Evolutionary conservation across 1,139 yeast genomes (phyloP), one percentile per base, ranked within the genome.

Genomic region (Pichia sp.): DNA sequence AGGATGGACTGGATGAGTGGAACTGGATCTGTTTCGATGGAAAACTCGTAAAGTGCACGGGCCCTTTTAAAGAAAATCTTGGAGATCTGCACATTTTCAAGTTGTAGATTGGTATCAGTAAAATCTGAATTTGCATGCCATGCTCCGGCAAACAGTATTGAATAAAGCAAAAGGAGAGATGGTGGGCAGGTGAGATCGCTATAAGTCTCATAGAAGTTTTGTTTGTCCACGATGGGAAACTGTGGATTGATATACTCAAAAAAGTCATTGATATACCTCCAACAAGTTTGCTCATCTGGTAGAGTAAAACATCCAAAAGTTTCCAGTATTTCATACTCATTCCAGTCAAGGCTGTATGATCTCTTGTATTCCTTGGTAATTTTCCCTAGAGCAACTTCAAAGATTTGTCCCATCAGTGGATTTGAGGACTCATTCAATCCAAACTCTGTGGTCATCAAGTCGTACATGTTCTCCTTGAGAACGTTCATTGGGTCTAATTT

Each of bases 31-130:
- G 72, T 67, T 57, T 84, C 94, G 51, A 77, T 33, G 45, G 76
- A 77, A 2, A 82, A 72, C 50, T 83, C 93, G 54, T 74, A 83
- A 22, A 84, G 59, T 1, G 87, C 80, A 58, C 81, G 82, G 3
- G 91, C 93, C 24, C 94, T 69, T 51, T 81, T 74, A 61, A 78
- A 82, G 45, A 84, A 75, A 1, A 88, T 74, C 42, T 74, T 63
- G 36, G 49, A 43, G 6, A 41, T 40, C 15, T 38, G 26, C 13
- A 42, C 37, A 11, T 40, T 77, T 19, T 40, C 38, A 6, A 25
- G 15, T 12, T 38, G 30, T 32, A 32, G 20, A 22, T 81, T 72
- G 59, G 75, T 77, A 46, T 82, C 75, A 1, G 85, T 76, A 43
- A 73, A 61, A 38, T 35, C 37, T 7, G 30, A 19, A 24, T 40